Evolutionary conservation across 2,329 filamentous ascomycete species (phyloP), one percentile per base, ranked within the genome.

Genomic region (Pseudocercospora ulei): DNA sequence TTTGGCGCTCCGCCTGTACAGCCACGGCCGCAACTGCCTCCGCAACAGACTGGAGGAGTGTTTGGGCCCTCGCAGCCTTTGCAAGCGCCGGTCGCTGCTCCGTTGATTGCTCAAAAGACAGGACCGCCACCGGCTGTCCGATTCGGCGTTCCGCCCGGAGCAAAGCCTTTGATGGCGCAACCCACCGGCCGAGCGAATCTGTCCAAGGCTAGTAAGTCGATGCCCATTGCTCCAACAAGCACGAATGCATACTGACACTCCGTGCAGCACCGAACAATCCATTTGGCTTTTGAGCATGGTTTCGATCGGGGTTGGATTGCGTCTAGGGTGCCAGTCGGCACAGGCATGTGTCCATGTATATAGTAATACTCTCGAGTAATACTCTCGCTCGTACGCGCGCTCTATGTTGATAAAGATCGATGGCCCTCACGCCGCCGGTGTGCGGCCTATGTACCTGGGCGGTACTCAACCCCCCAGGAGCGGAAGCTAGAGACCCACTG

Each of bases 151-250:
- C 71, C 75, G 41, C 67, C 70, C 17, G 75, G 78, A 7, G 67
- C 76, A 18, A 85, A 86, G 64, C 90, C 82, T 62, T 65, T 96
- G 53, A 71, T 75, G 44, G 78, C 87, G 18, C 90, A 96, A 66
- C 73, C 85, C 17, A 98, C 90, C 4, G 90, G 90, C 48, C 71
- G 82, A 67, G 90, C 90, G 40, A 95, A 96, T 61, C 71, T 98
- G 51, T 73, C 82, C 36, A 83, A 92, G 76, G 90, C 90, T 57
- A 98, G 88, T 96, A 79, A 81, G 88, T 87, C 29, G 31, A 12
- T 16, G 12, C 7, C 33, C 18, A 17, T 39, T 26, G 41, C 29
- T 22, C 19, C 29, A n/a, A n/a, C 16, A 7, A 11, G 17, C 30
- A 33, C n/a, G 16, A 33, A 14, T 16, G 11, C 13, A 16, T 9